These are phyloP conservation scores for Colletotrichum scovillei DNA, from an alignment of 2,329 filamentous ascomycete genomes.

Conservation along the genomic window DNA sequence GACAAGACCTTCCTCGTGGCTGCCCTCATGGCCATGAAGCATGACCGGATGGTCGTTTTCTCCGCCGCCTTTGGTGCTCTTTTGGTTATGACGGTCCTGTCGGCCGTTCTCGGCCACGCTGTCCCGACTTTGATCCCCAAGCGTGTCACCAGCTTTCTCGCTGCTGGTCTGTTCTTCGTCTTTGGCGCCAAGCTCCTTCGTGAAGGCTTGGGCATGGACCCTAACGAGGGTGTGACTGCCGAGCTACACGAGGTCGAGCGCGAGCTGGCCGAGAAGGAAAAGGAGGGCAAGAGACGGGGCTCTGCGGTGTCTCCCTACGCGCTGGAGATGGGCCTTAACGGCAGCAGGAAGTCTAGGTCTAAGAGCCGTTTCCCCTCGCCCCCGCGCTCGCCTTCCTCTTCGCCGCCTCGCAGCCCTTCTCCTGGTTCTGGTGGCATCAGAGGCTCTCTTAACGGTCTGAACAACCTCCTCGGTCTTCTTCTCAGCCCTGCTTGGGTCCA, in stretches of 20 bases:
- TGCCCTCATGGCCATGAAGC: slow-evolving; percentile 99
- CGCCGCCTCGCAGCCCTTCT: slow-evolving; percentile 71
- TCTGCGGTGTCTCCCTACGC: slow-evolving; percentile 80
- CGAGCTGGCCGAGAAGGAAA: slow-evolving; percentile 94
- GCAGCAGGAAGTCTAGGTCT: slow-evolving; percentile 73
- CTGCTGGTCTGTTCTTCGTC: slow-evolving; percentile 85
- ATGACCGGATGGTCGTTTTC: slow-evolving; percentile 92
- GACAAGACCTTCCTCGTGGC: slow-evolving; percentile 99
- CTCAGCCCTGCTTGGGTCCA: slow-evolving; percentile 98
- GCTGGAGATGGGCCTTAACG: slow-evolving; percentile 82
- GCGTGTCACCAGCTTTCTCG: slow-evolving; percentile 88
- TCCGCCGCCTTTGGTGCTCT: slow-evolving; percentile 93
- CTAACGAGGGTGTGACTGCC: slow-evolving; percentile 90
- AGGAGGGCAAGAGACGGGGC: slow-evolving; percentile 73
- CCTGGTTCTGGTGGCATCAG: slow-evolving; percentile 50
- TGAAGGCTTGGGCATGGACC: slow-evolving; percentile 90
- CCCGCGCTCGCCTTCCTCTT: slow-evolving; percentile 83
- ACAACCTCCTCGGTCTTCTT: slow-evolving; percentile 88
- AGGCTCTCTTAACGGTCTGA: slow-evolving; percentile 70
- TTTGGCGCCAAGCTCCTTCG: slow-evolving; percentile 87
- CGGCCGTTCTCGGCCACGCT: slow-evolving; percentile 90
- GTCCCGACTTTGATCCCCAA: slow-evolving; percentile 92
- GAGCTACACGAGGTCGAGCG: slow-evolving; percentile 98
- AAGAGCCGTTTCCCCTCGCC: slow-evolving; percentile 83
- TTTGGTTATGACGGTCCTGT: slow-evolving; percentile 93